A percentile compares a stretch with the other conserved stretches of the same genome.
Conservation (phyloP, 495 filamentous ascomycete genomes). For the Choiromyces venosus region DNA sequence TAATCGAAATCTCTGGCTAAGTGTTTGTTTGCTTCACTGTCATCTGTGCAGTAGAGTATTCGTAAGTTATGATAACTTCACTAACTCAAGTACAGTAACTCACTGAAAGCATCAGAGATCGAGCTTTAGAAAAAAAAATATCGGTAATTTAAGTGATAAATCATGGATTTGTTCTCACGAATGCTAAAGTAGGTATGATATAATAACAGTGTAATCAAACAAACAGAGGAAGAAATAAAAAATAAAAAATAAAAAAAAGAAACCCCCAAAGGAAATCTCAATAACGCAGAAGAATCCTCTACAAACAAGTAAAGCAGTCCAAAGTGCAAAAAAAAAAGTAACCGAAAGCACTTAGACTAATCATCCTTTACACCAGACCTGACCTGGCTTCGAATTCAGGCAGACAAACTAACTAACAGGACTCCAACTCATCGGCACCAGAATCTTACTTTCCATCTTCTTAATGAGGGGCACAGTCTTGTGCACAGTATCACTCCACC, state of each 20-base stretch:
- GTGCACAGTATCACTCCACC: constrained; percentile 97
- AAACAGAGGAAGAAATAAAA: constrained; percentile 1
- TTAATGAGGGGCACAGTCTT: constrained; percentile 97
- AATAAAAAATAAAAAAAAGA: constrained; percentile 11
- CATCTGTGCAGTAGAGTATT: background rate
- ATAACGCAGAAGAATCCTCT: constrained; percentile 10
- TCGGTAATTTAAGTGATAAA: background rate
- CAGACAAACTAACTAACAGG: constrained; percentile 56
- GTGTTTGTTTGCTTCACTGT: background rate
- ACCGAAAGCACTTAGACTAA: constrained; percentile 31
- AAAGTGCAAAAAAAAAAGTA: constrained; percentile 21
- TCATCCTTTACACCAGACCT: constrained; percentile 31
- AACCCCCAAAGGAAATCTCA: constrained; percentile 21
- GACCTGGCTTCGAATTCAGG: constrained; percentile 30
- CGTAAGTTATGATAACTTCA: background rate
- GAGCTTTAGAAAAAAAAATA: background rate
- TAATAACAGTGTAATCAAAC: background rate
- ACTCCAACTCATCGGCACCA: constrained; percentile 94
- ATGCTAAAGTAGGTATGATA: background rate
- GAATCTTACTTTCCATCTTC: constrained; percentile 86
- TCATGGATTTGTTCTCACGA: background rate
- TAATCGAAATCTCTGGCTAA: background rate
- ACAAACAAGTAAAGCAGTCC: constrained; percentile 18
- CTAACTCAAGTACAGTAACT: background rate
- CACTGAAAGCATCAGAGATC: background rate